A percentile compares a stretch with the other conserved stretches of the same genome.
These are phyloP conservation scores for Pseudohyphozyma bogoriensis DNA, from an alignment of 768 basidiomycete species.

Conservation along the genomic window DNA sequence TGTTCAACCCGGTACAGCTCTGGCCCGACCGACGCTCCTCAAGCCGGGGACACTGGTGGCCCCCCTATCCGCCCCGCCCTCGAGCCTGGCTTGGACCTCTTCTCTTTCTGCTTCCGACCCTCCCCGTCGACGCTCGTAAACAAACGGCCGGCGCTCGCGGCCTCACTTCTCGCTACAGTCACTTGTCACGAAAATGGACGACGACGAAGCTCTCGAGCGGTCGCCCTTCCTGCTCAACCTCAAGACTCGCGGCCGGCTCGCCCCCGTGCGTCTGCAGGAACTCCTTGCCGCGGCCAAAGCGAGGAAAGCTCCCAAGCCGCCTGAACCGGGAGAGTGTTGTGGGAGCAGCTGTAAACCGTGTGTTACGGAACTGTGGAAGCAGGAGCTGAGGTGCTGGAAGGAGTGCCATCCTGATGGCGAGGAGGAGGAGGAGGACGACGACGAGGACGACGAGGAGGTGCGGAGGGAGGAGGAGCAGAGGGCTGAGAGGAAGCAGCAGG, in stretches of 20 bases:
- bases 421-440: slow-evolving; percentile 6
- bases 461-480: not conserved
- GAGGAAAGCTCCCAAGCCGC: not conserved
- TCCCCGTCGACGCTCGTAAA: too few relatives aligned
- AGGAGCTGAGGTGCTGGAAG: slow-evolving; percentile 6
- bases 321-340: slow-evolving; percentile 1
- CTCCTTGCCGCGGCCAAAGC: not conserved
- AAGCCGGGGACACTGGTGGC: too few relatives aligned
- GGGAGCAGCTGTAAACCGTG: slow-evolving; percentile 1
- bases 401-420: slow-evolving; percentile 3
- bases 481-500: not conserved
- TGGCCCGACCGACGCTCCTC: too few relatives aligned
- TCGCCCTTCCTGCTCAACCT: slow-evolving; percentile 1
- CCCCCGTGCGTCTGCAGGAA: not conserved
- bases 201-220: not conserved
- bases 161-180: too few relatives aligned
- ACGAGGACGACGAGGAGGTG: not conserved
- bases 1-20: too few relatives aligned
- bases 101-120: too few relatives aligned
- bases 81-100: too few relatives aligned
- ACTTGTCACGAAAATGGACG: too few relatives aligned
- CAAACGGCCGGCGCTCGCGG: too few relatives aligned
- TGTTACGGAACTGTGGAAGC: not conserved
- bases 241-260: not conserved
- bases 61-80: too few relatives aligned